These are phyloP conservation scores for Thermothelomyces thermophilus DNA, from an alignment of 2,329 filamentous ascomycete genomes.

Conservation along the genomic window DNA sequence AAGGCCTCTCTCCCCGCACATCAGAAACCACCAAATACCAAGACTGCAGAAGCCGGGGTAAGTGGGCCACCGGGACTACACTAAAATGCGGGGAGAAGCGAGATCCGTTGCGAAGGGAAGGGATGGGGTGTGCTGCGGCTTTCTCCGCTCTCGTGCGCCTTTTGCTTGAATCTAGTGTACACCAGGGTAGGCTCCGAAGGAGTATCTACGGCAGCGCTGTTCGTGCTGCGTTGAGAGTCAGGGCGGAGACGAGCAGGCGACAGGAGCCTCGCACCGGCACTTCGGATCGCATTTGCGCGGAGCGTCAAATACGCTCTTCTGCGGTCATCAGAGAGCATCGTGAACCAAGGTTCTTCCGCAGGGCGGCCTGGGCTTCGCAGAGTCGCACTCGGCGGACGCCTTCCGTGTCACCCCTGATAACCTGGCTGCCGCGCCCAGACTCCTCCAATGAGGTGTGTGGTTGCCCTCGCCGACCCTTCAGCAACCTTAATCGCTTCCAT, in stretches of 20 bases:
- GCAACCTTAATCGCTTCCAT: slow-evolving; percentile 22
- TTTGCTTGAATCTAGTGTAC: too few species aligned
- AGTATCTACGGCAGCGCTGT: neutral
- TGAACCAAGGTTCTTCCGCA: too few species aligned
- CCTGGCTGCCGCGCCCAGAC: slow-evolving; percentile 6
- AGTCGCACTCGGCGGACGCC: slow-evolving; percentile 23
- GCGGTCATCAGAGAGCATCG: neutral
- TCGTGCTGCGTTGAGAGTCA: neutral
- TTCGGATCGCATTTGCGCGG: slow-evolving; percentile 7
- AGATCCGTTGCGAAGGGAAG: too few species aligned
- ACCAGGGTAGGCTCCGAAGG: too few species aligned
- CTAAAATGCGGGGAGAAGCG: neutral
- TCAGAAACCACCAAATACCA: too few species aligned
- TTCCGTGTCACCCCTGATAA: slow-evolving; percentile 19
- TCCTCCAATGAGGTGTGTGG: slow-evolving; percentile 23
- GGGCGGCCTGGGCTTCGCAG: too few species aligned
- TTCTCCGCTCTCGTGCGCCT: too few species aligned
- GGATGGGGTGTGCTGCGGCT: too few species aligned
- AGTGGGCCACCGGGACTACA: neutral
- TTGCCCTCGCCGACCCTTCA: slow-evolving; percentile 16
- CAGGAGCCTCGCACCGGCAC: neutral
- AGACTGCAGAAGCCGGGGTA: neutral
- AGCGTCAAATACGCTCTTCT: neutral
- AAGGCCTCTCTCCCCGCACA: too few species aligned
- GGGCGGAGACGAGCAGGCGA: neutral